Evolutionary conservation across 257 asterid genomes (phyloP).

Genomic region (Solanum arcanum): DNA sequence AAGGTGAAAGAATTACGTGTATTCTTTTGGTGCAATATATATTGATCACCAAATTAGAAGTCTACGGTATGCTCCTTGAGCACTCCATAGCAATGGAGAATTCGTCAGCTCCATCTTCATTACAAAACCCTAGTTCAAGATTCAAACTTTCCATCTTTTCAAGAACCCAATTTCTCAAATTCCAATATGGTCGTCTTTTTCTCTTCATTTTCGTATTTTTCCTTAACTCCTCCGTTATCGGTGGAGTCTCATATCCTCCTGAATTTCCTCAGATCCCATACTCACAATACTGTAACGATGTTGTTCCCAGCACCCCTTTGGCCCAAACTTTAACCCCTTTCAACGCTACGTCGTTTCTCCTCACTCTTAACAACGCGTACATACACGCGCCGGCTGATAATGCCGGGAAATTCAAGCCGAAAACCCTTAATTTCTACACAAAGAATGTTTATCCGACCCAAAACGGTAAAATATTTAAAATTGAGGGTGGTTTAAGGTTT

Average conservation of each 20-base stretch:
- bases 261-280: constrained; percentile 22
- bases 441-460: constrained; percentile 34
- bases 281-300: constrained; percentile 35
- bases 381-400: constrained; percentile 10
- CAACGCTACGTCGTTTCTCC: constrained; percentile 12
- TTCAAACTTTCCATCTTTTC: neutral
- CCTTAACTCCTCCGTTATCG: constrained; percentile 8
- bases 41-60: neutral
- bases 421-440: constrained; percentile 26
- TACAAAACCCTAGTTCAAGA: neutral
- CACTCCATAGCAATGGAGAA: neutral
- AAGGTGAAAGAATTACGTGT: neutral
- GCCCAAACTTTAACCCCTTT: constrained; percentile 21
- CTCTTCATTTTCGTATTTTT: constrained; percentile 5
- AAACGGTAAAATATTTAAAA: constrained; percentile 33
- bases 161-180: neutral
- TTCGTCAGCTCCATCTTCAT: neutral
- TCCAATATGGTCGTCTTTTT: neutral
- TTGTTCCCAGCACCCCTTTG: constrained; percentile 29
- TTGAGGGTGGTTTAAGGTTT: constrained; percentile 30
- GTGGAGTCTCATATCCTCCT: constrained; percentile 1
- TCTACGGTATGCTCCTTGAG: neutral
- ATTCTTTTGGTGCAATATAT: neutral
- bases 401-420: constrained; percentile 8
- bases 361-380: constrained; percentile 26